Evolutionary conservation across 176 grass and related monocot genomes (phyloP).

Genomic region (Olyra latifolia): DNA sequence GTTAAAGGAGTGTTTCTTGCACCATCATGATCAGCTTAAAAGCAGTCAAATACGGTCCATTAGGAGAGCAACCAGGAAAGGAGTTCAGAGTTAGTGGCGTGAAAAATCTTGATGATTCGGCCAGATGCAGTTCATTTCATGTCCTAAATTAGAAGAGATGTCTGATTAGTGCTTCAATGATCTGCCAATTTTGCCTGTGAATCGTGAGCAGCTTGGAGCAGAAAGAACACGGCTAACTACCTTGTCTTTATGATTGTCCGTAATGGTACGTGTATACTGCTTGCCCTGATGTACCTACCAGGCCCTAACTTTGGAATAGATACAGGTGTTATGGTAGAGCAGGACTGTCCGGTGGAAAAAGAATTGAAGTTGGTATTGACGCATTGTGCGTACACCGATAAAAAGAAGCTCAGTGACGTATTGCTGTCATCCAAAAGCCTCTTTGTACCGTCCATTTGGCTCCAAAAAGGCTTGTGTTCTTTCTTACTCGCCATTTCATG

Average conservation of each 20-base stretch:
- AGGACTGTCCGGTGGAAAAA: slow-evolving; percentile 27
- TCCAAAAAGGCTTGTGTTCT: slow-evolving; percentile 35
- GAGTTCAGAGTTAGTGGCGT: background rate
- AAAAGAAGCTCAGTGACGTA: slow-evolving; percentile 38
- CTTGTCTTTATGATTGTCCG: background rate
- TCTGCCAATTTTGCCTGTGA: background rate
- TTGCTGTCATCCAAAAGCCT: slow-evolving; percentile 53
- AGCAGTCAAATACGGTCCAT: slow-evolving; percentile 22
- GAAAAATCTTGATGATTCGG: background rate
- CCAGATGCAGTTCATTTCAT: background rate
- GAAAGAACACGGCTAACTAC: slow-evolving; percentile 12
- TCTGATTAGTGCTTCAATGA: background rate
- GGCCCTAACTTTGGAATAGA: slow-evolving; percentile 32
- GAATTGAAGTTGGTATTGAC: slow-evolving; percentile 33
- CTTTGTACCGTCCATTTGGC: slow-evolving; percentile 14
- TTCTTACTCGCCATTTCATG: slow-evolving; percentile 3
- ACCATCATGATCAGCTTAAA: slow-evolving; percentile 9
- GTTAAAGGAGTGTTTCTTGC: slow-evolving; percentile 18
- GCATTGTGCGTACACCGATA: slow-evolving; percentile 10
- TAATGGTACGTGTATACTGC: background rate
- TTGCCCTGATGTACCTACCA: slow-evolving; percentile 15
- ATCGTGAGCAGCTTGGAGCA: background rate
- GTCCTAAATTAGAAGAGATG: background rate
- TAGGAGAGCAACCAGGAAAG: background rate
- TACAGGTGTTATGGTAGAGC: slow-evolving; percentile 19